These are phyloP conservation scores for Microsporum canis DNA, from an alignment of 2,329 filamentous ascomycete species.

Conservation along the genomic window DNA sequence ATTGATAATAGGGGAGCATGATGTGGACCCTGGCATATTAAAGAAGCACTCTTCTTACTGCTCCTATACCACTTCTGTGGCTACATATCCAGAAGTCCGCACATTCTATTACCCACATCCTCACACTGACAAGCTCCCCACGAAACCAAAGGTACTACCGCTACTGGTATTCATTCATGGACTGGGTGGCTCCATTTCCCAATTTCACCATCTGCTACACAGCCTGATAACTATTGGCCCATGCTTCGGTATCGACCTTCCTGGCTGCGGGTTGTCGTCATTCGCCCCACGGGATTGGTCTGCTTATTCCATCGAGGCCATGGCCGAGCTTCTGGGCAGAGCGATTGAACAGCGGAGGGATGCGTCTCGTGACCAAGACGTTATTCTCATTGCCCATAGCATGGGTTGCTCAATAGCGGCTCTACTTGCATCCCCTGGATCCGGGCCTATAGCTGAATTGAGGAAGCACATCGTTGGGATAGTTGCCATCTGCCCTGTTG, in stretches of 20 bases:
- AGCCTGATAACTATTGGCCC: conserved; percentile 73
- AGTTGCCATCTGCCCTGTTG: conserved; percentile 68
- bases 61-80: conserved; percentile 58
- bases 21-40: conserved; percentile 66
- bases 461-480: conserved; percentile 59
- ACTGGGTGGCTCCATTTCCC: conserved; percentile 79
- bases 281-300: conserved; percentile 61
- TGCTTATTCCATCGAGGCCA: conserved; percentile 66
- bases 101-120: conserved; percentile 75
- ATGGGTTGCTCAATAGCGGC: conserved; percentile 75
- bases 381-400: conserved; percentile 78
- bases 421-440: conserved; percentile 53
- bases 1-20: conserved; percentile 5
- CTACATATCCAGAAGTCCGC: conserved; percentile 64
- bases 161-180: conserved; percentile 87
- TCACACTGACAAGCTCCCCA: conserved; percentile 70
- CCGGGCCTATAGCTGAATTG: conserved; percentile 43
- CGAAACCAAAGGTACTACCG: conserved; percentile 60
- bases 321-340: conserved; percentile 61
- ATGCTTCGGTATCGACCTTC: conserved; percentile 79
- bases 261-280: conserved; percentile 72
- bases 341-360: conserved; percentile 66
- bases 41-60: conserved; percentile 61
- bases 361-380: conserved; percentile 51
- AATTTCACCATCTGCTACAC: conserved; percentile 70